Evolutionary conservation across 345 rosid genomes (phyloP).

Genomic region (Gossypium stocksii): DNA sequence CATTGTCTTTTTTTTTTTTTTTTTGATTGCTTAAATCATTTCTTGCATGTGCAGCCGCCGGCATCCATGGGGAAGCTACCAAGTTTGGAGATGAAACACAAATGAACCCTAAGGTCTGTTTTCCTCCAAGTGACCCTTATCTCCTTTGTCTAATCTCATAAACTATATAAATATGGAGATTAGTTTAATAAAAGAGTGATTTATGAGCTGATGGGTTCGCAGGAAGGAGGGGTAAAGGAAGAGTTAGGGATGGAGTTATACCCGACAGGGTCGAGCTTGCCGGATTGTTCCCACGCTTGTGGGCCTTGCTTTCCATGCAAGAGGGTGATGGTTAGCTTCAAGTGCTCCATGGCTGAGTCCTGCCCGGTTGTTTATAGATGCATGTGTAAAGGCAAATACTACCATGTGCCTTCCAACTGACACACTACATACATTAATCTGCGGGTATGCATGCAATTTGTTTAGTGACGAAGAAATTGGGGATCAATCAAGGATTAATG

Average conservation of each 20-base stretch:
- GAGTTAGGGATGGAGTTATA: slow-evolving; percentile 43
- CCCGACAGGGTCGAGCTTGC: slow-evolving; percentile 82
- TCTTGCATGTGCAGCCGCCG: neutral
- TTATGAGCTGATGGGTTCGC: neutral
- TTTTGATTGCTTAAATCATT: too few relatives aligned
- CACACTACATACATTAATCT: too few relatives aligned
- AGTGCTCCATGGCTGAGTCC: slow-evolving; percentile 79
- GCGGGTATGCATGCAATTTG: neutral
- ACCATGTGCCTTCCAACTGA: slow-evolving; percentile 67
- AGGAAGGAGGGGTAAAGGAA: slow-evolving; percentile 20
- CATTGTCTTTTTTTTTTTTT: neutral
- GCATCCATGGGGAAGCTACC: slow-evolving; percentile 2
- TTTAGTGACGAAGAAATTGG: neutral
- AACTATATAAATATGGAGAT: neutral
- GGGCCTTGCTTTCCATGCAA: slow-evolving; percentile 89
- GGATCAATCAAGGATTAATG: neutral
- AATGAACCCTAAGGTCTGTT: slow-evolving; percentile 18
- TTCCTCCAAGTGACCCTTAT: neutral
- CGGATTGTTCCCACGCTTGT: slow-evolving; percentile 93
- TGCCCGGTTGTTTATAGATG: slow-evolving; percentile 88
- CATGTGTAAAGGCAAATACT: slow-evolving; percentile 79
- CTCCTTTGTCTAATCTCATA: neutral
- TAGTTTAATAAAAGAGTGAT: neutral
- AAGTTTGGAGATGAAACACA: neutral
- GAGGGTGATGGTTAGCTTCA: slow-evolving; percentile 88